Conservation (phyloP, 2,329 filamentous ascomycete species). For the Colletotrichum sp. region DNA sequence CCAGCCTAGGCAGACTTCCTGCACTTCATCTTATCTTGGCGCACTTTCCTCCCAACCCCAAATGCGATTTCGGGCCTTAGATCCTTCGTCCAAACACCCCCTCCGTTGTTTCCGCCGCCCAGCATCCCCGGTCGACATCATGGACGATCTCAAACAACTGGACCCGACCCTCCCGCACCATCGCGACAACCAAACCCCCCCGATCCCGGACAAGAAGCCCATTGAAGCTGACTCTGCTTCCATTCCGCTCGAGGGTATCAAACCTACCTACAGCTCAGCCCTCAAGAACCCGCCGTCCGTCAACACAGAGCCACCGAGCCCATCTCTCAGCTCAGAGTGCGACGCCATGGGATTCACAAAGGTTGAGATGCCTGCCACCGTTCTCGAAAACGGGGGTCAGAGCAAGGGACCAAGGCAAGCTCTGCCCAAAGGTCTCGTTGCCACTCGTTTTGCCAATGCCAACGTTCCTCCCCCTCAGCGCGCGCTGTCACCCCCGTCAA, state of each 20-base stretch:
- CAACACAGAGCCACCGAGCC: neutral
- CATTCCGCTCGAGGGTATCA: neutral
- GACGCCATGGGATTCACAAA: conserved; percentile 15
- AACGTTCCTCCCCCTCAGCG: neutral
- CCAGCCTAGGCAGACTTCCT: neutral
- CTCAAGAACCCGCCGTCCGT: neutral
- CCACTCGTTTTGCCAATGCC: conserved; percentile 7
- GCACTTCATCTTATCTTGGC: neutral
- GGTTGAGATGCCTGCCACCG: neutral
- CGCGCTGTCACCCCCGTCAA: neutral
- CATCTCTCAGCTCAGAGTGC: neutral
- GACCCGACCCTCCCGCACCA: neutral
- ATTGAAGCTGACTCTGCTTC: neutral
- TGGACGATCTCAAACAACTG: conserved; percentile 20
- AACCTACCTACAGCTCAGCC: neutral
- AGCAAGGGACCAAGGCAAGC: conserved; percentile 12
- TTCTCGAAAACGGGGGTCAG: neutral
- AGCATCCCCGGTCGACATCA: neutral
- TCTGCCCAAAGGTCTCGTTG: conserved; percentile 16
- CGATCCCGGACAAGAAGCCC: neutral
- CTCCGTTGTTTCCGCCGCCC: neutral
- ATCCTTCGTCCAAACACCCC: neutral
- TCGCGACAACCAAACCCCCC: neutral
- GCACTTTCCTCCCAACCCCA: neutral
- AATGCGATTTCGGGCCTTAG: neutral